Evolutionary conservation across 371 early-diverging fungal species (phyloP), one percentile per base, ranked within the genome.

Genomic region (Syncephalastrum racemosum): DNA sequence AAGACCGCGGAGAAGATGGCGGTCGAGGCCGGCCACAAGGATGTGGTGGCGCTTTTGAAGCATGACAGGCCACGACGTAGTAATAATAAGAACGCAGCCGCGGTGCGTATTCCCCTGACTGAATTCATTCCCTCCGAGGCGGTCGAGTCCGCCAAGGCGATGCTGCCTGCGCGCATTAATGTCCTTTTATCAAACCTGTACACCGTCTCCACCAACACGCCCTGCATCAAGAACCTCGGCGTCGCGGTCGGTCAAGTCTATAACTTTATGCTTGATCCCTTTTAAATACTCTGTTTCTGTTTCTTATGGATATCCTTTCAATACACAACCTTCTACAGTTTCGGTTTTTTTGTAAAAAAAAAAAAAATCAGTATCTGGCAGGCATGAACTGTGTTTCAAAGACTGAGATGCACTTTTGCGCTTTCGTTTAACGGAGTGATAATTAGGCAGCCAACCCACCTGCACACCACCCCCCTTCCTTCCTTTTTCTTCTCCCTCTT

Each of bases 191-290:
- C 69, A 1, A 57, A 50, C 10, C 53, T 75, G 8, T 71, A 71
- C 53, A 66, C 63, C 10, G 47, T 74, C 43, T 66, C 75, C 10
- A 48, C 60, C 6, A 62, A 64, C 16, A 59, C 67, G n/a, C 46
- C 55, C 13, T 68, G 64, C 51, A 59, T 58, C 43, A 64, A 68
- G 27, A 58, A 65, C 49, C 36, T 70, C 12, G 59, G 58, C 19
- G 62, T 63, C 23, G 70, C 74, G 23, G 74, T 68, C 36, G 66
- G 63, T 31, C 66, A 67, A 55, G 60, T 73, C 1, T 73, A 73
- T 60, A 65, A 65, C 50, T 70, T 67, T 46, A 73, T 73, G 68
- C 55, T 73, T n/a, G 73, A 73, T 61, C 73, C 73, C 5, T 73
- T 73, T 52, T 73, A 57, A 60, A 36, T 39, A 40, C 24, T 59